Base-by-base conservation (phyloP, 768 basidiomycete genomes). In the Mycena capillaripes region DNA sequence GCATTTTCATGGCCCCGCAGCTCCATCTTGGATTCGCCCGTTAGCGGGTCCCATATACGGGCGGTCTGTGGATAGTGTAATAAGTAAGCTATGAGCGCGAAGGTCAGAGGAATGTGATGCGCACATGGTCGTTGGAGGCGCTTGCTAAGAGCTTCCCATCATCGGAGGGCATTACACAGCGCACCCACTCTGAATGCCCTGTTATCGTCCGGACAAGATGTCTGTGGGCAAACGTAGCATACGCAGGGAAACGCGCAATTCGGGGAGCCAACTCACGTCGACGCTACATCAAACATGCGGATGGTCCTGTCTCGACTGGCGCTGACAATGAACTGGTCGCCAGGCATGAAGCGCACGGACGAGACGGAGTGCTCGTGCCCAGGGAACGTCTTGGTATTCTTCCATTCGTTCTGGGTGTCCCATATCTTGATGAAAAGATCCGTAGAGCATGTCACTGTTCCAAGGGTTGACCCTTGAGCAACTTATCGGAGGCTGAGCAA, bases 351-450 rank as follows among this genome's bases (percentile, higher is more conserved):
- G 23, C 92, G 89, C 2, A 93, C 95, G 30, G 91, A 90, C 14
- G 96, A 97, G 57, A 97, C 93, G 16, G 94, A 91, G 81, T 97
- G 96, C 80, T 97, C 96, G 78, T 97, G 96, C 10, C 96, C 96
- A 66, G 92, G 90, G 58, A 97, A 85, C 3, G 96, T 96, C 82
- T 94, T 94, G 69, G 87, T 87, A 80, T 95, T 96, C 84, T 95
- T 95, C 88, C 95, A 97, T 76, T 96, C 95, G 80, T 95, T 94
- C 74, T 91, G 88, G 19, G 92, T 90, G 81, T 97, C 95, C 96
- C 96, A 97, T 70, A 97, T 87, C 83, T 96, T 96, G 84, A 97
- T 92, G 76, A 95, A 95, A 58, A 97, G 85, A 83, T 97, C 96
- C 62, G 93, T 92, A 3, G 96, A 97, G 78, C 87, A 88, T 27